These are phyloP conservation scores for Gossypium schwendimanii DNA, from an alignment of 441 rosid genomes.

Conservation along the genomic window DNA sequence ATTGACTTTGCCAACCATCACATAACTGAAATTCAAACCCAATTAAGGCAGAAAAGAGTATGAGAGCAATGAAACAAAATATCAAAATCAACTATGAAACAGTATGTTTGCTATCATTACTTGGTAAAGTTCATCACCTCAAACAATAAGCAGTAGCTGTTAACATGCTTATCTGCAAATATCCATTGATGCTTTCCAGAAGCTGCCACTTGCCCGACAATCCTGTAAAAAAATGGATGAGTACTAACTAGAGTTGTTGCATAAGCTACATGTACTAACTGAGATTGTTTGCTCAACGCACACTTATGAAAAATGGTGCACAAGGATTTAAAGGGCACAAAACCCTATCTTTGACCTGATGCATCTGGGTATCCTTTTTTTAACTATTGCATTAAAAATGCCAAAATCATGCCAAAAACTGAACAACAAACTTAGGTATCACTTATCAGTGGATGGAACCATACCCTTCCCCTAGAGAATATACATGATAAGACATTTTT, in stretches of 20 bases:
- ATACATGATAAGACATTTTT: constrained; percentile 77
- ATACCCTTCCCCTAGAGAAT: constrained; percentile 94
- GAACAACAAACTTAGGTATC: constrained; percentile 2
- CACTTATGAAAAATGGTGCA: not conserved
- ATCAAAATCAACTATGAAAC: not conserved
- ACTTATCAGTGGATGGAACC: constrained; percentile 15
- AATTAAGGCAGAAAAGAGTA: not conserved
- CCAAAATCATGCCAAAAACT: not conserved
- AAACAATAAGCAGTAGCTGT: constrained; percentile 35
- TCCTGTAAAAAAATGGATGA: constrained; percentile 42
- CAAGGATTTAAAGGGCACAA: not conserved
- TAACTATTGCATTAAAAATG: not conserved
- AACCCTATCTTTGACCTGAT: not conserved
- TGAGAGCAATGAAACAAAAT: constrained; percentile 7
- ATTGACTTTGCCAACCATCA: constrained; percentile 76
- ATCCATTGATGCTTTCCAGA: constrained; percentile 80
- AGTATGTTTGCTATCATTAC: not conserved
- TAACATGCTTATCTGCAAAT: constrained; percentile 41
- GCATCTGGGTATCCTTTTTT: not conserved
- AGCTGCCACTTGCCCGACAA: constrained; percentile 79
- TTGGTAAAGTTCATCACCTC: constrained; percentile 45
- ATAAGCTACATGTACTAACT: not conserved
- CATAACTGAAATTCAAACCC: constrained; percentile 42
- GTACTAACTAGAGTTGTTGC: constrained; percentile 7
- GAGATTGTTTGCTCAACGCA: not conserved